Evolutionary conservation across 2,329 filamentous ascomycete genomes (phyloP).

Genomic region (Penicillium occitanis): DNA sequence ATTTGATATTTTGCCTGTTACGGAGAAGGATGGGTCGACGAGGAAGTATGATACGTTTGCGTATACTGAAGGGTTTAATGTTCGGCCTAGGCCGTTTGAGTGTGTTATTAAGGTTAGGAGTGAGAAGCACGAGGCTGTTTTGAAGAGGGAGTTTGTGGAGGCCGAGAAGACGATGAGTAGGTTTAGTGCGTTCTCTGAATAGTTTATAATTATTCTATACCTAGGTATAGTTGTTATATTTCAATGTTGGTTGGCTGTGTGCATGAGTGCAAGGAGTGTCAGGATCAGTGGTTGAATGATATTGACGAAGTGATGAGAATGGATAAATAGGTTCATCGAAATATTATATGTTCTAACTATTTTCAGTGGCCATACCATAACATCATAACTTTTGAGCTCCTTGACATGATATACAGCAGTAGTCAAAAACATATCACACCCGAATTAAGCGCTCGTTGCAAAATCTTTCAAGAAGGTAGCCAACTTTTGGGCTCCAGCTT

Average conservation of each 20-base stretch:
- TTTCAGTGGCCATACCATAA: background rate
- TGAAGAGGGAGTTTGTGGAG: constrained; percentile 20
- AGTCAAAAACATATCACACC: background rate
- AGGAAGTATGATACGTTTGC: constrained; percentile 24
- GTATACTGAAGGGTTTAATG: constrained; percentile 27
- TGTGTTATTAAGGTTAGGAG: constrained; percentile 22
- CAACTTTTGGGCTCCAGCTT: constrained; percentile 47
- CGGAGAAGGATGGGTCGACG: constrained; percentile 24
- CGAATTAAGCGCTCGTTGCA: constrained; percentile 35
- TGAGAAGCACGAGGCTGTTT: constrained; percentile 17
- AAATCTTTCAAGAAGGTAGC: constrained; percentile 54
- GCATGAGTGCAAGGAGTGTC: background rate
- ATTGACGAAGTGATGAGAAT: background rate
- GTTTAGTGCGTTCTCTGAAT: constrained; percentile 17
- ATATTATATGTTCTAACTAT: background rate
- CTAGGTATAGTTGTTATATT: background rate
- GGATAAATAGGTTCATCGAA: background rate
- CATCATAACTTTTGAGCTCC: background rate
- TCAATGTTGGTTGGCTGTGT: background rate
- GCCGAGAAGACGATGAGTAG: constrained; percentile 9
- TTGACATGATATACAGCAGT: background rate
- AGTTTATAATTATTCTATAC: background rate
- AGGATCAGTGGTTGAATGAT: background rate
- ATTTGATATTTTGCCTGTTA: constrained; percentile 26
- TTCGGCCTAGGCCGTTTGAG: constrained; percentile 24